Evolutionary conservation across 148 eudicot genomes (phyloP), one percentile per base, ranked within the genome.

Genomic region (Linanthus parryae): DNA sequence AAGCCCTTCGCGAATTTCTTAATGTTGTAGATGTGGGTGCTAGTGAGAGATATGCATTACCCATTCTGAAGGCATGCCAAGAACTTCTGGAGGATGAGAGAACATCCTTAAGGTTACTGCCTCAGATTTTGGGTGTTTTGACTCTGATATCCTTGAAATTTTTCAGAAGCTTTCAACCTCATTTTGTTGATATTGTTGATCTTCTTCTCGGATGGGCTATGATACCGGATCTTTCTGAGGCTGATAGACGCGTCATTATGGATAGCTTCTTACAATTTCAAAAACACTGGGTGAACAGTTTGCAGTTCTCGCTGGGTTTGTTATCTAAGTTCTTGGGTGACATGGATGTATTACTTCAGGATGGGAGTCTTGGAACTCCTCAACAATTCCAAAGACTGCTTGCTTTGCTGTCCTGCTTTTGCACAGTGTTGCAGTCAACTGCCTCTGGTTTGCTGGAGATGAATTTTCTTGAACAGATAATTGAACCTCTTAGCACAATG

Each of bases 201-300:
- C 71, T 92, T 69, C 96, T 92, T 71, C 91, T 92, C 49, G 99
- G 96, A 52, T 92, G 99, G 99, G 91, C 96, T 8, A 82, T 92
- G 99, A 64, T 84, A 52, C 99, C 96, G 1, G 95, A 84, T 60
- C 78, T 92, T 63, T 65, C 74, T 36, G 91, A 87, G 53, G 62
- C 94, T 59, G 91, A 92, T 56, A 79, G 79, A 60, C 73, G 57
- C 52, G 75, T 74, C 51, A 88, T 92, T 44, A 76, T 88, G 76
- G 83, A 73, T 62, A 82, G 80, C 66, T 92, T 92, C 70, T 69
- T 92, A 74, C 99, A 88, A 48, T 88, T 92, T 69, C 99, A 88
- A 75, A 92, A 92, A 65, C 87, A 92, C 55, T 92, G 99, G 99
- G 91, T 88, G 48, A 70, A 60, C 60, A 82, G 81, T 67, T 61